A percentile compares a stretch with the other conserved stretches of the same genome.
Evolutionary conservation across 2,329 filamentous ascomycete genomes (phyloP).

Genomic region (Neonectria ditissima): DNA sequence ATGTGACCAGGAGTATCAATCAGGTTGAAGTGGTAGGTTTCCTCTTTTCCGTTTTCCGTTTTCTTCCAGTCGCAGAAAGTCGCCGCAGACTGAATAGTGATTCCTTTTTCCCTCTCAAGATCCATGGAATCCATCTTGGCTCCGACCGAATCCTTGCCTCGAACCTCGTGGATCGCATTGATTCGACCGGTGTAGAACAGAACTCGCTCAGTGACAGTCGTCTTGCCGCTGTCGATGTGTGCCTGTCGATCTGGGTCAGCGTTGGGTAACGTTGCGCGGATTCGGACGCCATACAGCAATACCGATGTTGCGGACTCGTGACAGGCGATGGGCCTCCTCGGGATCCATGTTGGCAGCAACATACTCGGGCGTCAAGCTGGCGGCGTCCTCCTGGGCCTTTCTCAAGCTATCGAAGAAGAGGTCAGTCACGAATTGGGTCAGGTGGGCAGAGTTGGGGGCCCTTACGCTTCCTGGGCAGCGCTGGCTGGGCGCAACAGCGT

Average conservation of each 20-base stretch:
- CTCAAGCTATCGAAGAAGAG: slow-evolving; percentile 52
- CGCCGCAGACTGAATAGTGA: slow-evolving; percentile 97
- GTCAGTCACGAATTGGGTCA: slow-evolving; percentile 30
- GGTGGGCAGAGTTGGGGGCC: slow-evolving; percentile 13
- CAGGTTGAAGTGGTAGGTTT: slow-evolving; percentile 97
- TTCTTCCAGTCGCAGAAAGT: slow-evolving; percentile 98
- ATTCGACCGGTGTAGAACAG: slow-evolving; percentile 98
- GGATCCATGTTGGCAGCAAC: slow-evolving; percentile 85
- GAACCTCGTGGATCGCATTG: slow-evolving; percentile 96
- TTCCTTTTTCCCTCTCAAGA: slow-evolving; percentile 96
- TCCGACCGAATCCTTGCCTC: slow-evolving; percentile 92
- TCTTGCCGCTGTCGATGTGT: slow-evolving; percentile 99
- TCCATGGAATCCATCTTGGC: slow-evolving; percentile 99
- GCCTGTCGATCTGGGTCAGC: slow-evolving; percentile 65
- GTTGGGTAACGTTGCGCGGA: background rate
- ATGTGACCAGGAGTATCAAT: slow-evolving; percentile 99
- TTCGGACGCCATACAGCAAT: slow-evolving; percentile 76
- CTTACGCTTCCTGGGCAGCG: slow-evolving; percentile 59
- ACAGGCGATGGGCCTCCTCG: slow-evolving; percentile 81
- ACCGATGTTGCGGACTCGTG: slow-evolving; percentile 93
- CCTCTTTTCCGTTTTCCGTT: slow-evolving; percentile 83
- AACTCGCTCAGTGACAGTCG: slow-evolving; percentile 94
- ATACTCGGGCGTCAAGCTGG: slow-evolving; percentile 65
- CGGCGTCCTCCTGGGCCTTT: slow-evolving; percentile 66
- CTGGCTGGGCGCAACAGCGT: slow-evolving; percentile 44